Evolutionary conservation across 768 basidiomycete genomes (phyloP).

Genomic region (Rhodotorula taiwanensis): DNA sequence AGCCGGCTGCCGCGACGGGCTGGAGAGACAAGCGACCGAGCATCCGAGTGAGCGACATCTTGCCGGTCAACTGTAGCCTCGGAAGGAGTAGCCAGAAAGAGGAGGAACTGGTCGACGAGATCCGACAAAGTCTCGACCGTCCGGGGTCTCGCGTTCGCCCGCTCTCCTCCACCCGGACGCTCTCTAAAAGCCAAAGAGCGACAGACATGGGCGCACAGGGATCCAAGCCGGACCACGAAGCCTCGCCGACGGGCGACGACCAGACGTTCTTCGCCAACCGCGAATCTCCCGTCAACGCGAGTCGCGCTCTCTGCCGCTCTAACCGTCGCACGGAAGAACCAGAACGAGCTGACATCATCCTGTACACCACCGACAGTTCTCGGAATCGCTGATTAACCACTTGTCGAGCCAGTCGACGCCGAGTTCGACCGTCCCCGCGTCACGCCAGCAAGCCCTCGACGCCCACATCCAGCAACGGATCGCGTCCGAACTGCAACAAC

Average conservation of each 20-base stretch:
- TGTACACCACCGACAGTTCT: conserved; percentile 54
- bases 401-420: conserved; percentile 51
- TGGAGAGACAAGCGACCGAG: neutral
- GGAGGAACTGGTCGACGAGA: too few species aligned
- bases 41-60: neutral
- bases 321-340: too few species aligned
- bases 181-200: neutral
- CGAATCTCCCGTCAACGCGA: conserved; percentile 22
- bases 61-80: too few species aligned
- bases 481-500: conserved; percentile 57
- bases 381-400: conserved; percentile 71
- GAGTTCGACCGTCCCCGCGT: conserved; percentile 54
- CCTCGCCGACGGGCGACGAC: neutral
- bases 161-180: neutral
- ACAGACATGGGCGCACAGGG: conserved; percentile 22
- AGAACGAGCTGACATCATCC: too few species aligned
- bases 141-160: too few species aligned
- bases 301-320: neutral
- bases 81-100: too few species aligned
- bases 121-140: too few species aligned
- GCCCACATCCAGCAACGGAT: conserved; percentile 66
- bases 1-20: neutral
- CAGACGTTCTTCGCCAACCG: conserved; percentile 30
- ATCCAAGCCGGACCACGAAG: conserved; percentile 30
- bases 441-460: conserved; percentile 68